Base-by-base conservation (phyloP, 2,329 filamentous ascomycete genomes). In the Xylaria sp. region DNA sequence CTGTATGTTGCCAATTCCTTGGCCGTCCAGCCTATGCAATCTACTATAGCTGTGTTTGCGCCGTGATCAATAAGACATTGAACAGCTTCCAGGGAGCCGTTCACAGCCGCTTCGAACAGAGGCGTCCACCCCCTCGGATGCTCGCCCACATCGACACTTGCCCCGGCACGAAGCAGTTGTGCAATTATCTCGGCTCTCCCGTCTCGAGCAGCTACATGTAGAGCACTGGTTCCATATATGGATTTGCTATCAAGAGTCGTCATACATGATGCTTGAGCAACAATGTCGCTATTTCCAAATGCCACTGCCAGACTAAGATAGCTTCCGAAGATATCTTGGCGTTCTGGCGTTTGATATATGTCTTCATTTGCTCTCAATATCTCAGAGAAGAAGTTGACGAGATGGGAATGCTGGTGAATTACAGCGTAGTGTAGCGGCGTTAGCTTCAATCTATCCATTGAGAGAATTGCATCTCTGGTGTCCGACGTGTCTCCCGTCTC, bases 1-100 rank as follows among this genome's bases (percentile, higher is more conserved):
- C 72, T 72, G 54, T 74, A 75, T 2, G 70, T 72, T 3, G 76
- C 75, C 54, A 75, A 69, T 42, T 78, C 76, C 61, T 71, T 71
- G 4, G 76, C 72, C 12, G 70, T 74, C 76, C 75, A 78, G 4
- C 76, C 73, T 5, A 65, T 38, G 38, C 66, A 42, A 60, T 78
- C 74, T 2, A 21, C 69, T 14, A 17, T 49, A 45, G 47, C 63
- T 53, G 35, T 14, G 60, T 70, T 66, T 11, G 70, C 69, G 43
- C 72, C 73, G 17, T 67, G 69, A 7, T 72, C 57, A 8, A 78
- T 55, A 8, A 78, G 70, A 14, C 67, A 31, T 33, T 72, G 56
- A 4, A 70, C 72, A 49, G 73, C 57, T 1, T 61, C 60, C 1
- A 52, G 23, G 45, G 77, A 58, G 0, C 76, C 76, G 19, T 69